phyloP scores from a whole-genome alignment of 164 flowering plant genomes.

The Tinospora cordifolia region DNA sequence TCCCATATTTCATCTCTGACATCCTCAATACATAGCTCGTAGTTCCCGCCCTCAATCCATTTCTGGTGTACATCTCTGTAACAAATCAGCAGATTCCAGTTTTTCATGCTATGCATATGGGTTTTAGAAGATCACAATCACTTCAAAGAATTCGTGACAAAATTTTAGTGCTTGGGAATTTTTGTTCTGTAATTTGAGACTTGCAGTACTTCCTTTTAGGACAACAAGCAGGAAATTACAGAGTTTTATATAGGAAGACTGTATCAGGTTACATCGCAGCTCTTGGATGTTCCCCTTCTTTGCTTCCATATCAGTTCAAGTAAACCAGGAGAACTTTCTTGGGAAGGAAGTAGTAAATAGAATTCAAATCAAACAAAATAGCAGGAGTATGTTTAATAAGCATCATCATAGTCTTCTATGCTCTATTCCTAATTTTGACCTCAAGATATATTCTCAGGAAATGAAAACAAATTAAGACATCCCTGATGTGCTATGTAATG shows the following conservation, averaged over 20 bases:
- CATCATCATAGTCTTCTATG: background rate
- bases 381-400: background rate
- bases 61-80: conserved; percentile 94
- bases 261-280: conserved; percentile 59
- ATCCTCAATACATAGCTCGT: conserved; percentile 88
- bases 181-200: conserved; percentile 54
- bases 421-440: background rate
- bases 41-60: conserved; percentile 99
- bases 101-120: background rate
- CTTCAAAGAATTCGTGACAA: background rate
- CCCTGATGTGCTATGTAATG: background rate
- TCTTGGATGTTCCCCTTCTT: conserved; percentile 52
- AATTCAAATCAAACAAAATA: no score
- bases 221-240: conserved; percentile 63
- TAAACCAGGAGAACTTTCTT: background rate
- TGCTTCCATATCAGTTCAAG: conserved; percentile 41
- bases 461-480: background rate
- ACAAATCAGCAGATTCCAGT: background rate
- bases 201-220: conserved; percentile 41
- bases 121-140: background rate
- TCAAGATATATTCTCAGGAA: background rate
- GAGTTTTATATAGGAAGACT: conserved; percentile 57
- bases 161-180: background rate
- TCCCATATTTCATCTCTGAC: conserved; percentile 98
- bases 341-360: conserved; percentile 1